phyloP scores from a whole-genome alignment of 345 rosid species.

The Euphorbia pulcherrima region DNA sequence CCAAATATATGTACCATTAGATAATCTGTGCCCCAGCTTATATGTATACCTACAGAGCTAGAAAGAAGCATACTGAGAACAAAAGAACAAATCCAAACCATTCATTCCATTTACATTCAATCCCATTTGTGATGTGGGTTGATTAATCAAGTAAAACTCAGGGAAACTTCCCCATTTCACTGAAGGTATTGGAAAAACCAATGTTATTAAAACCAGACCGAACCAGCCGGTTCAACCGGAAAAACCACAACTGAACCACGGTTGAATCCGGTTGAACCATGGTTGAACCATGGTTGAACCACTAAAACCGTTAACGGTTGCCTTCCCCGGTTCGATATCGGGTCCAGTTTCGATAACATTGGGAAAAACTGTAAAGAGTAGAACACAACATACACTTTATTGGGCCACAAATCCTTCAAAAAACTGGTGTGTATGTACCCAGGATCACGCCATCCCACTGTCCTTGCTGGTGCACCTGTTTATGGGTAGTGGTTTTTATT shows the following conservation, averaged over 20 bases:
- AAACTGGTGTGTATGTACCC: slow-evolving; percentile 69
- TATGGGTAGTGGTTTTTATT: neutral
- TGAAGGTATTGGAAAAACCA: neutral
- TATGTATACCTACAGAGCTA: slow-evolving; percentile 49
- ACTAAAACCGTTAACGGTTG: too few relatives aligned
- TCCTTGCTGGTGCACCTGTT: slow-evolving; percentile 60
- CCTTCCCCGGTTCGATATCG: too few relatives aligned
- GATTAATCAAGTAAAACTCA: neutral
- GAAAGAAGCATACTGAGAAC: neutral
- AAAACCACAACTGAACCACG: too few relatives aligned
- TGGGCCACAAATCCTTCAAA: slow-evolving; percentile 68
- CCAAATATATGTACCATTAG: slow-evolving; percentile 49
- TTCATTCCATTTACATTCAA: neutral
- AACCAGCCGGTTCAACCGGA: too few relatives aligned
- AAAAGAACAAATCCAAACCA: neutral
- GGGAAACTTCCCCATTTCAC: neutral
- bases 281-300: too few relatives aligned
- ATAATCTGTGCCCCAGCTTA: slow-evolving; percentile 55
- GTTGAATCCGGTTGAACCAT: too few relatives aligned
- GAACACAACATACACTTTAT: slow-evolving; percentile 35
- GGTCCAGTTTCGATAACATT: too few relatives aligned
- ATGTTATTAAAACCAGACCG: too few relatives aligned
- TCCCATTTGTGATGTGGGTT: neutral
- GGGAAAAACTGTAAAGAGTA: neutral
- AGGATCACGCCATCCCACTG: slow-evolving; percentile 82